These are phyloP conservation scores for Durio zibethinus DNA, from an alignment of 345 rosid species.

Conservation along the genomic window DNA sequence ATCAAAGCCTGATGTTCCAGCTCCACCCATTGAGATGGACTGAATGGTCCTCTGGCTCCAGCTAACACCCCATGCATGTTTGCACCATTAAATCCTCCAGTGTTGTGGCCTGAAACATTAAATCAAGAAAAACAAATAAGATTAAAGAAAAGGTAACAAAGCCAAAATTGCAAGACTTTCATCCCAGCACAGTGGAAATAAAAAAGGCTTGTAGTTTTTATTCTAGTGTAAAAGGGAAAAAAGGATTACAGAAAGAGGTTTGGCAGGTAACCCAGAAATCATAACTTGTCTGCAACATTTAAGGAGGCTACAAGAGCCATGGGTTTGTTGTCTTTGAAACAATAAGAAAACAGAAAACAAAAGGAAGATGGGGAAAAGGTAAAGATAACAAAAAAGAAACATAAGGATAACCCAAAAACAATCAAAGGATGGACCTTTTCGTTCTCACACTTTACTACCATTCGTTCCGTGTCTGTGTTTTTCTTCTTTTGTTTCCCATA, in stretches of 20 bases:
- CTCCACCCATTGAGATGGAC: conserved; percentile 86
- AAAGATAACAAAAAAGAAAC: not conserved
- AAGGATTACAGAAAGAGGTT: not conserved
- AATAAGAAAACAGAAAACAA: conserved; percentile 10
- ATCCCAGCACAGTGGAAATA: not conserved
- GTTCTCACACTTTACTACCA: not conserved
- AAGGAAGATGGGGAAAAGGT: not conserved
- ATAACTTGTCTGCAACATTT: conserved; percentile 21
- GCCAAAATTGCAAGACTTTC: conserved; percentile 1
- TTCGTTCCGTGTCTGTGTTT: not conserved
- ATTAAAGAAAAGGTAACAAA: not conserved
- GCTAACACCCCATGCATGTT: conserved; percentile 38
- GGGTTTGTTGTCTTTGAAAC: conserved; percentile 18
- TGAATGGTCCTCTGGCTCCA: conserved; percentile 55
- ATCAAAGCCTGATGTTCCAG: conserved; percentile 93
- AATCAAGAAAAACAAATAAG: not conserved
- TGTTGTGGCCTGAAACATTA: conserved; percentile 34
- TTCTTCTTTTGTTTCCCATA: conserved; percentile 18
- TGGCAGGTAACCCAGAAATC: conserved; percentile 16
- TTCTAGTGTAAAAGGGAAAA: not conserved
- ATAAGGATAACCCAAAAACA: not conserved
- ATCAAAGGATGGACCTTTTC: not conserved
- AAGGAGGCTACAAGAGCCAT: conserved; percentile 21
- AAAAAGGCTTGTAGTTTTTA: not conserved
- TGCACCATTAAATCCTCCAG: conserved; percentile 34